Conservation (phyloP, 106 monocot genomes). For the Hemerocallis citrina region DNA sequence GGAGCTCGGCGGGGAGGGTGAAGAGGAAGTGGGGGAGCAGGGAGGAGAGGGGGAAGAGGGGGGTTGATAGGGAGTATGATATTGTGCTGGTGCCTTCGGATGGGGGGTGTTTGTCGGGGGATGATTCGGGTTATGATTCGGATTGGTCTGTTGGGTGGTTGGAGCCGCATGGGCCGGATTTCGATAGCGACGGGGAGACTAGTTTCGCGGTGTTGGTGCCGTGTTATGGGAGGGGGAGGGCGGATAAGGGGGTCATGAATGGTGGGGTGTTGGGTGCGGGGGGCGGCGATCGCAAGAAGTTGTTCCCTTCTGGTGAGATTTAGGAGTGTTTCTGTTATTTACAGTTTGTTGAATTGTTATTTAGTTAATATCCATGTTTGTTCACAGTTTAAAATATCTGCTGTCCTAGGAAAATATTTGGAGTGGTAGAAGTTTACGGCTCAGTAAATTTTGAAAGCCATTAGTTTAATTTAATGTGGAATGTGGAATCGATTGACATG, state of each 20-base stretch:
- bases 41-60: constrained; percentile 26
- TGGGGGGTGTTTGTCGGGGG: constrained; percentile 60
- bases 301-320: constrained; percentile 30
- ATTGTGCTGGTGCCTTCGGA: constrained; percentile 65
- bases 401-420: no score
- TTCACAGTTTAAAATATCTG: no score
- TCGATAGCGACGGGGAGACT: constrained; percentile 32
- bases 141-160: constrained; percentile 93
- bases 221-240: constrained; percentile 47
- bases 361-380: no score
- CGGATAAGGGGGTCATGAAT: constrained; percentile 7
- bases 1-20: constrained; percentile 21
- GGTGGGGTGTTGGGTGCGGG: constrained; percentile 14
- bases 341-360: no score
- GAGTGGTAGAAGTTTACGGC: no score
- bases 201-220: constrained; percentile 81
- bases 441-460: no score
- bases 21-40: constrained; percentile 29
- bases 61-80: constrained; percentile 67
- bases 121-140: constrained; percentile 75
- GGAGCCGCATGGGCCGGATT: constrained; percentile 67
- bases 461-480: no score
- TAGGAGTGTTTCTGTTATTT: no score
- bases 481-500: no score
- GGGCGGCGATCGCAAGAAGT: neutral